These are phyloP conservation scores for Phialophora macrospora DNA, from an alignment of 2,329 filamentous ascomycete genomes.

Conservation along the genomic window DNA sequence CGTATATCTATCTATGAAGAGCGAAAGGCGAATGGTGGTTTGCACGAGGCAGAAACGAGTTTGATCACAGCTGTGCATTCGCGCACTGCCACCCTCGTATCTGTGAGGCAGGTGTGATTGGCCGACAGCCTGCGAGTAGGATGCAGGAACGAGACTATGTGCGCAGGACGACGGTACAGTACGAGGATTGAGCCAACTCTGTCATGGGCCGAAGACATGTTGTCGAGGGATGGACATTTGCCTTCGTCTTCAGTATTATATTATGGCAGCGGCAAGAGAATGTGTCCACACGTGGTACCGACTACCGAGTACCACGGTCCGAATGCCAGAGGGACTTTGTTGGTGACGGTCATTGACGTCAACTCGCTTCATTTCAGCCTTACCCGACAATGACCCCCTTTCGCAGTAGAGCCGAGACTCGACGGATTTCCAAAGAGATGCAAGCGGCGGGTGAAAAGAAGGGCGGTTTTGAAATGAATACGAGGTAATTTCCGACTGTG, in stretches of 20 bases:
- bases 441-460: constrained; percentile 6
- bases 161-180: background rate
- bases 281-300: no score
- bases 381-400: background rate
- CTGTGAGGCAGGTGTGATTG: background rate
- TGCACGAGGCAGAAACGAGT: background rate
- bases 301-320: no score
- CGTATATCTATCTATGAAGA: background rate
- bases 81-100: constrained; percentile 1
- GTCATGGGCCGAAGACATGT: background rate
- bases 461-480: background rate
- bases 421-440: background rate
- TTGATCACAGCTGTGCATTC: constrained; percentile 10
- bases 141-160: background rate
- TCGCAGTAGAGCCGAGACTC: background rate
- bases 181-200: background rate
- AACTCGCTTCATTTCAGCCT: background rate
- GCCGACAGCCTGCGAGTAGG: background rate
- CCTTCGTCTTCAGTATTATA: background rate
- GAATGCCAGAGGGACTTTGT: background rate
- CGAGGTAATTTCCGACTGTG: constrained; percentile 22
- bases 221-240: background rate
- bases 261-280: background rate
- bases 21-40: background rate
- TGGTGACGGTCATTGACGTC: background rate